Evolutionary conservation across 768 basidiomycete genomes (phyloP).

Genomic region (Neoboletus brunneissimus): DNA sequence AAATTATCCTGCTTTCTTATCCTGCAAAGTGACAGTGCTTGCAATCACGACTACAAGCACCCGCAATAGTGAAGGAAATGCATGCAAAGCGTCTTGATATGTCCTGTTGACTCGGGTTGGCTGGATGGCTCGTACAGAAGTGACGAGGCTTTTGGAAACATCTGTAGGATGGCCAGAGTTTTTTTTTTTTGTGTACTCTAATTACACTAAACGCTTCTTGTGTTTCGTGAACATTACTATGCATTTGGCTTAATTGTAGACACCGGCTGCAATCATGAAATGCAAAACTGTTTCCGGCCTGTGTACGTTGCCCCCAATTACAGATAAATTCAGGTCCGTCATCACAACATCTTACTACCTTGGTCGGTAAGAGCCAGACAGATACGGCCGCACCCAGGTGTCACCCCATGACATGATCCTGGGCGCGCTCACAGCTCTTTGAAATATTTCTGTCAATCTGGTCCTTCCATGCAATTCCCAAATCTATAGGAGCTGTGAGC

Average conservation of each 20-base stretch:
- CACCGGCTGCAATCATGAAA: constrained; percentile 15
- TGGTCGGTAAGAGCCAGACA: not conserved
- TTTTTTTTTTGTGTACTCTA: constrained; percentile 18
- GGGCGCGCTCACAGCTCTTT: not conserved
- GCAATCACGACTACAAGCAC: constrained; percentile 4
- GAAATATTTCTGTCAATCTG: not conserved
- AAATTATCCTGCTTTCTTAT: constrained; percentile 19
- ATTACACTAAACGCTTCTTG: constrained; percentile 9
- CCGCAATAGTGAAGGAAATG: constrained; percentile 5
- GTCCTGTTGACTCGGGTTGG: not conserved
- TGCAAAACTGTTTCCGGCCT: constrained; percentile 3
- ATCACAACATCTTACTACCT: constrained; percentile 4
- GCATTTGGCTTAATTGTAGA: constrained; percentile 27
- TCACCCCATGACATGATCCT: not conserved
- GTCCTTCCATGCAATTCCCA: not conserved
- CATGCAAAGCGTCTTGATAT: not conserved
- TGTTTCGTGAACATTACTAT: constrained; percentile 15
- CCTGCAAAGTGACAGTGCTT: constrained; percentile 9
- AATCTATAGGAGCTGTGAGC: not conserved
- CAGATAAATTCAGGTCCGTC: constrained; percentile 29
- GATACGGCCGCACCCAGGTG: not conserved
- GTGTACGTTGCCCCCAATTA: constrained; percentile 18
- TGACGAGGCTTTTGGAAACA: not conserved
- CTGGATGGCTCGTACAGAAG: not conserved
- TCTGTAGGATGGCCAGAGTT: not conserved